Base-by-base conservation (phyloP, 192 early-diverging fungal genomes). In the Coemansia umbellata region DNA sequence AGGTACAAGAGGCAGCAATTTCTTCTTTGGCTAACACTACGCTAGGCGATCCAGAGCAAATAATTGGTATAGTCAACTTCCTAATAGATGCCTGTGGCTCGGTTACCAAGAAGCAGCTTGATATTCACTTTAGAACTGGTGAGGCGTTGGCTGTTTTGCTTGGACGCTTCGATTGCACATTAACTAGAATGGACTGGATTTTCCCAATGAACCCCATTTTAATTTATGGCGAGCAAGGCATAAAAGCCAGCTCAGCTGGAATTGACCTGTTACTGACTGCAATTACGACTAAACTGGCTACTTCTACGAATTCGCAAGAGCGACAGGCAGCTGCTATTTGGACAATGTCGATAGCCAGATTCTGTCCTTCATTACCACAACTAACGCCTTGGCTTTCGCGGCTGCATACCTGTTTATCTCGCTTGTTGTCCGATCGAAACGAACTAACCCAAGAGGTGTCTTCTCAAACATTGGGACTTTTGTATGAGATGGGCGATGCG, bases 91-190 rank as follows among this genome's bases (percentile, higher is more conserved):
- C 89, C n/a, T 78, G 85, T 2, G 55, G 78, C 14, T 56, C 70
- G 5, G 61, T 84, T 28, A 81, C 84, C 28, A 92, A 55, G 15
- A 74, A 94, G 51, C 84, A 92, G 31, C 78, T 88, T 0, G 95
- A 97, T 40, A 57, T 91, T 26, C 84, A 91, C 47, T 94, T 97
- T 58, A 82, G 84, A 10, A 79, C 89, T 31, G 95, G 93, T 21
- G 91, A 93, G 55, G 85, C 93, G 0, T 57, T 93, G 43, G 82
- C 87, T 0, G 39, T 47, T 14, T 44, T 60, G 2, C 19, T 74
- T 4, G 70, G 70, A 5, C 50, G 70, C 7, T 74, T 74, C 31
- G 30, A 51, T 28, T 74, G 70, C 19, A 45, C 70, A 1, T 31
- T 74, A 33, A 60, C 62, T 3, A 22, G 35, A 32, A 49, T 62